phyloP scores from a whole-genome alignment of 495 filamentous ascomycete species.

The Talaromyces thailandensis region DNA sequence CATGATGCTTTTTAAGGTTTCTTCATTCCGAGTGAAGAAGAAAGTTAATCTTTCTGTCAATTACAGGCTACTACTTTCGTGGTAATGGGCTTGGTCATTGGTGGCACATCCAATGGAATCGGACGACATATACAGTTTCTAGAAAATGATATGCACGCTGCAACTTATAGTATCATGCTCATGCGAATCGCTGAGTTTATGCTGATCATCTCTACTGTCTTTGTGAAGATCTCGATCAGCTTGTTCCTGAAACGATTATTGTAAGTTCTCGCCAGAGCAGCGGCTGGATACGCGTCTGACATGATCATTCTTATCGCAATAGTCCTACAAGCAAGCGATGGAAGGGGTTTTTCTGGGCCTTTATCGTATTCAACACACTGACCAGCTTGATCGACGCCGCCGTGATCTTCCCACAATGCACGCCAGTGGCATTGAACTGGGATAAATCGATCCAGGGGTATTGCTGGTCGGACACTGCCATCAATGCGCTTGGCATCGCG shows the following conservation, averaged over 20 bases:
- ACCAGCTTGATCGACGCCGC: slow-evolving; percentile 3
- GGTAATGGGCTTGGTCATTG: background rate
- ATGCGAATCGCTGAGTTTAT: background rate
- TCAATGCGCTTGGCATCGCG: slow-evolving; percentile 6
- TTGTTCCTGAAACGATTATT: slow-evolving; percentile 7
- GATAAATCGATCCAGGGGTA: slow-evolving; percentile 1
- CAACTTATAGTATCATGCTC: background rate
- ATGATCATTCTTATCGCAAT: background rate
- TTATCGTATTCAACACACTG: slow-evolving; percentile 4
- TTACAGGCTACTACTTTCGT: background rate
- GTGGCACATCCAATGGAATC: background rate
- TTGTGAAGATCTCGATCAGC: slow-evolving; percentile 6
- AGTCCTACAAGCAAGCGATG: background rate
- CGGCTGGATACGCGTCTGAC: background rate
- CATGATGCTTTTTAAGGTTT: background rate
- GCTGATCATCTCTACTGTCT: background rate
- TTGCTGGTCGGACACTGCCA: slow-evolving; percentile 6
- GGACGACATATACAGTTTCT: background rate
- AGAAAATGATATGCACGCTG: background rate
- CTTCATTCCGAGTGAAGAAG: background rate
- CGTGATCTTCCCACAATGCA: slow-evolving; percentile 6
- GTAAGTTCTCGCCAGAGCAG: background rate
- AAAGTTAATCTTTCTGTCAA: background rate
- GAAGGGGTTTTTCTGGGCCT: background rate
- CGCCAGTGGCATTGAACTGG: slow-evolving; percentile 3